Conservation (phyloP, 768 basidiomycete genomes). For the Daedaleopsis nitida region DNA sequence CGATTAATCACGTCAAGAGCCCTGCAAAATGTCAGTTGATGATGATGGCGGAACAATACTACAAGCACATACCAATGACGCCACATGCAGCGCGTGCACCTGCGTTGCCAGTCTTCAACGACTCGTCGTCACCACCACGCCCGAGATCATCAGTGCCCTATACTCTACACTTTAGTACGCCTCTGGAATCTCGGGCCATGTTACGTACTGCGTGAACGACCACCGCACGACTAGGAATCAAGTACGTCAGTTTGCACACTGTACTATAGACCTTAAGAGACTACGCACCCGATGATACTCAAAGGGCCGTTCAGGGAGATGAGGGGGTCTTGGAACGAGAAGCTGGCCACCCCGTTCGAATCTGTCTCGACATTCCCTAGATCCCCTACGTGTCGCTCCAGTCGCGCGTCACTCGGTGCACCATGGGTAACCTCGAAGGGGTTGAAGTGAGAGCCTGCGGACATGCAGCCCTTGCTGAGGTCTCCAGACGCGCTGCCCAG, state of each 20-base stretch:
- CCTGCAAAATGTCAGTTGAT: too few species aligned
- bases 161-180: too few species aligned
- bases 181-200: too few species aligned
- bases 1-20: too few species aligned
- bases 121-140: constrained; percentile 65
- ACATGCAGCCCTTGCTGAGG: constrained; percentile 61
- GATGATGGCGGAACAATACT: too few species aligned
- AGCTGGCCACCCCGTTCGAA: constrained; percentile 52
- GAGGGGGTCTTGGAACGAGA: constrained; percentile 58
- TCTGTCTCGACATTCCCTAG: constrained; percentile 75
- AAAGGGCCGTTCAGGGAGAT: constrained; percentile 69
- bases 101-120: constrained; percentile 78
- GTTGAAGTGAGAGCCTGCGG: constrained; percentile 80
- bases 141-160: constrained; percentile 82
- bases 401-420: constrained; percentile 45
- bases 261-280: too few species aligned
- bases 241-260: too few species aligned
- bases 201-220: constrained; percentile 73
- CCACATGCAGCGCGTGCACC: constrained; percentile 80
- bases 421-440: constrained; percentile 68
- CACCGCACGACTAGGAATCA: constrained; percentile 72
- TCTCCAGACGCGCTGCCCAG: constrained; percentile 50
- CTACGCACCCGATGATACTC: constrained; percentile 68
- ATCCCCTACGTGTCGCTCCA: constrained; percentile 71
- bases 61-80: constrained; percentile 82